These are phyloP conservation scores for Cytospora paraplurivora DNA, from an alignment of 2,329 filamentous ascomycete species.

Conservation along the genomic window DNA sequence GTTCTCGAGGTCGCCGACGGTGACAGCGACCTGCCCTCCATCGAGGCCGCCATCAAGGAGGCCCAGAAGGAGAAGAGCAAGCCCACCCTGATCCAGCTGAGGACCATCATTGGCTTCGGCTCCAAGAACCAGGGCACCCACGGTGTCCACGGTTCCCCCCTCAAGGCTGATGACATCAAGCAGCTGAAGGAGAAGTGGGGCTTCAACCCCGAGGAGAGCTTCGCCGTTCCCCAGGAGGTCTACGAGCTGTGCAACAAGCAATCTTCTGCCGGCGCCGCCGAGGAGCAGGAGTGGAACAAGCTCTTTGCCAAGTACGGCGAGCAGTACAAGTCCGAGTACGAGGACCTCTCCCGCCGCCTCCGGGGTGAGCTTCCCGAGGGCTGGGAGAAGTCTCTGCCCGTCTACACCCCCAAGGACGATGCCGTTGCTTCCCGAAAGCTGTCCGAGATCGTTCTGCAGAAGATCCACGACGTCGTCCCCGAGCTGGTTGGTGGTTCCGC, in stretches of 20 bases:
- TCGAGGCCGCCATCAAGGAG: slow-evolving; percentile 85
- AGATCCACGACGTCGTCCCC: slow-evolving; percentile 79
- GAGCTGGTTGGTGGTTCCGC: slow-evolving; percentile 96
- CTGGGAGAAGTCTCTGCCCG: slow-evolving; percentile 92
- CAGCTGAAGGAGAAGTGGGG: slow-evolving; percentile 94
- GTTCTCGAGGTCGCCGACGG: slow-evolving; percentile 81
- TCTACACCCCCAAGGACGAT: slow-evolving; percentile 82
- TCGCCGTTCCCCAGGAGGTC: slow-evolving; percentile 91
- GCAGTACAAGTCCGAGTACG: slow-evolving; percentile 76
- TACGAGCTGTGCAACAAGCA: slow-evolving; percentile 90
- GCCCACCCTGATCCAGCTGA: slow-evolving; percentile 94
- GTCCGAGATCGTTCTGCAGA: slow-evolving; percentile 88
- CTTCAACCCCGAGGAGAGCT: slow-evolving; percentile 92
- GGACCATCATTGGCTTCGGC: slow-evolving; percentile 95
- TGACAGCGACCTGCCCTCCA: slow-evolving; percentile 82
- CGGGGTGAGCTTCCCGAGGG: slow-evolving; percentile 85
- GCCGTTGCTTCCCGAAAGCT: slow-evolving; percentile 94
- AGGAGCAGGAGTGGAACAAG: slow-evolving; percentile 94
- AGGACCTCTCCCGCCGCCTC: slow-evolving; percentile 80
- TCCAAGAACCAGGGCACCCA: slow-evolving; percentile 91
- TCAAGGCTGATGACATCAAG: slow-evolving; percentile 93
- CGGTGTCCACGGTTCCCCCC: slow-evolving; percentile 92
- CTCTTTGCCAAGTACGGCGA: slow-evolving; percentile 83
- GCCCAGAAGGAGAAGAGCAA: slow-evolving; percentile 90
- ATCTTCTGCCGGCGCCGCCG: slow-evolving; percentile 80